Base-by-base conservation (phyloP, 192 early-diverging fungal species). In the Pilaira anomala region DNA sequence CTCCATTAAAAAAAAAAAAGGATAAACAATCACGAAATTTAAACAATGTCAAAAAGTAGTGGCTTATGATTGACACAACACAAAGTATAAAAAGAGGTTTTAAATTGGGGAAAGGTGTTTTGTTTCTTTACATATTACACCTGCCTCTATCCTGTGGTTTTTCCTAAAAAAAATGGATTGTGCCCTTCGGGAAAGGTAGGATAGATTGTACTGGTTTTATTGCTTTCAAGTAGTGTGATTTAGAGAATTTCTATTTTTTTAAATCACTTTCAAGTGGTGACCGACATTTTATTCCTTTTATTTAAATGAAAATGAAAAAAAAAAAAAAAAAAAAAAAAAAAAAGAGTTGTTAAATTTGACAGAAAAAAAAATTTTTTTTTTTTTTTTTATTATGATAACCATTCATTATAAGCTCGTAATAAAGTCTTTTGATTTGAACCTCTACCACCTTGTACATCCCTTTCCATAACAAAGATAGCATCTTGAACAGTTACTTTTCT, bases 391-490 rank as follows among this genome's bases (percentile, higher is more conserved):
- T 48, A 69, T 44, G 64, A 41, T 26, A 71, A 60, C 64, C 60
- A 72, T 48, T 81, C 72, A 45, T 65, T 77, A 51, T 84, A 84
- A 16, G 63, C 67, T 57, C 78, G 81, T 44, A 84, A 58, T 30
- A 81, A 40, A 0, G 79, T 73, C 13, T 73, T 57, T 50, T 81
- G 75, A 5, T 71, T 72, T 33, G 66, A 73, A 3, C 69, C 66
- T 51, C 74, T 71, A 7, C 80, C 83, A 13, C 68, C 74, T 25
- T 74, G 77, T 59, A 68, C 67, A 67, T 92, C 88, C 5, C 84
- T 83, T 68, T 90, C 88, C 21, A 92, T 76, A 24, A 83, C 87
- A 63, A 90, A 89, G 11, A 92, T 71, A 3, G 86, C 88, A 72
- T 92, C 90, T 46, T 77, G 76, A 22, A 89, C 83, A 13, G 86